phyloP scores from a whole-genome alignment of 1,284 basidiomycete species.

The Ceratobasidium sp. region DNA sequence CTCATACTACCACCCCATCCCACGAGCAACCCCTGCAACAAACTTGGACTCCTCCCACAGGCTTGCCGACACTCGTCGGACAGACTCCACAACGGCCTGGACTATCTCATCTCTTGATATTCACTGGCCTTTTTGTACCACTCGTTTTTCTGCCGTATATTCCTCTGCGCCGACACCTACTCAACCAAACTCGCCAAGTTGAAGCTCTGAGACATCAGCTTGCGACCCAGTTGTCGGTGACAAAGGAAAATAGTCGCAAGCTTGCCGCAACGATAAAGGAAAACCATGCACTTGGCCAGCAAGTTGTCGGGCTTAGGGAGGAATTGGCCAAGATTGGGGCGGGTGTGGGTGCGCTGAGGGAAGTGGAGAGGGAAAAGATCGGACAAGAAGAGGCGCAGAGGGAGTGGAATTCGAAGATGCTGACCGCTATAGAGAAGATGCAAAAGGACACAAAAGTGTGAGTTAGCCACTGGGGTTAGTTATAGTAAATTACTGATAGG shows the following conservation, averaged over 20 bases:
- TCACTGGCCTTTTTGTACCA: conserved; percentile 28
- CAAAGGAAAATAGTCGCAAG: conserved; percentile 30
- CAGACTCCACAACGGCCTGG: conserved; percentile 34
- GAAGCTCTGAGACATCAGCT: conserved; percentile 21
- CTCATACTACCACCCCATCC: conserved; percentile 1
- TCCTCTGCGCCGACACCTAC: conserved; percentile 11
- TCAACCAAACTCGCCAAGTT: conserved; percentile 31
- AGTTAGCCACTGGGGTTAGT: neutral
- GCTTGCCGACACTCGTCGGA: conserved; percentile 26
- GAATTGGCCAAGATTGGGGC: neutral
- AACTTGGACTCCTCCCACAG: neutral
- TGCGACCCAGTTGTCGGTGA: conserved; percentile 20
- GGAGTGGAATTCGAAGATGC: conserved; percentile 24
- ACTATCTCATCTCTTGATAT: conserved; percentile 30
- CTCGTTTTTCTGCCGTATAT: conserved; percentile 34
- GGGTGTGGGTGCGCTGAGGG: neutral
- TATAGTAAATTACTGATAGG: neutral
- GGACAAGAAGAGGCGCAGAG: neutral
- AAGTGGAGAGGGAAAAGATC: conserved; percentile 15
- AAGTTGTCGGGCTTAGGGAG: neutral
- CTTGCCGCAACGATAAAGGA: conserved; percentile 21
- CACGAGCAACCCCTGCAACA: conserved; percentile 1
- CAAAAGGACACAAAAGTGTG: conserved; percentile 31
- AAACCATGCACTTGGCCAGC: conserved; percentile 7
- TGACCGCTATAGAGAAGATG: conserved; percentile 28